phyloP scores from a whole-genome alignment of 1,139 yeast genomes.

The Blastobotrys niveus region DNA sequence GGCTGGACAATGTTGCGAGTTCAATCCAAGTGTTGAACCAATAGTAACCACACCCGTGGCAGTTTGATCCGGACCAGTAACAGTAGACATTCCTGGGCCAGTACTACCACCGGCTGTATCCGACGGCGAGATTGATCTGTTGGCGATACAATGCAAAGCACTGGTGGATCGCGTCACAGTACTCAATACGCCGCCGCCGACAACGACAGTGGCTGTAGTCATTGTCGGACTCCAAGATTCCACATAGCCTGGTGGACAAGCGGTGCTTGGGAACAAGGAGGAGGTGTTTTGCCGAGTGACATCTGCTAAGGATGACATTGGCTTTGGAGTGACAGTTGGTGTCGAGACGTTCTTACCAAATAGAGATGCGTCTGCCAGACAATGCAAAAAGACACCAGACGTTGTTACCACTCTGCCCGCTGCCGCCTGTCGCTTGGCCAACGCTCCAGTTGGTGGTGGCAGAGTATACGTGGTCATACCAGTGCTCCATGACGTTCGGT shows the following conservation, averaged over 20 bases:
- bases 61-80: background rate
- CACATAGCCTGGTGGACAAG: background rate
- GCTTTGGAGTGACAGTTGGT: background rate
- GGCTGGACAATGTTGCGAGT: conserved; percentile 2
- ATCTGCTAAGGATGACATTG: background rate
- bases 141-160: conserved; percentile 1
- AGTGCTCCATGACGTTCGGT: conserved; percentile 1
- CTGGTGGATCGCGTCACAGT: background rate
- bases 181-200: background rate
- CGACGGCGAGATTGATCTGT: background rate
- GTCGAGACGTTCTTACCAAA: background rate
- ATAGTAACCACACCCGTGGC: background rate
- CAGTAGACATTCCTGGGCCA: background rate
- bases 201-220: background rate
- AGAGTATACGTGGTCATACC: background rate
- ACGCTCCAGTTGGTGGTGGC: background rate
- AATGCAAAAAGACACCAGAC: background rate
- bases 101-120: background rate
- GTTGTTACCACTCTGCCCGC: background rate
- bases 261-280: background rate
- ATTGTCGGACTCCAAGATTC: conserved; percentile 1
- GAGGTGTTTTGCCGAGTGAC: background rate
- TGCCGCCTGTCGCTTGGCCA: background rate
- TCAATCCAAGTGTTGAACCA: background rate
- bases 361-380: conserved; percentile 1